Percentiles rank a stretch among this genome's conserved stretches.
Conservation (phyloP, 2,329 filamentous ascomycete genomes). For the Fusarium chuoi region DNA sequence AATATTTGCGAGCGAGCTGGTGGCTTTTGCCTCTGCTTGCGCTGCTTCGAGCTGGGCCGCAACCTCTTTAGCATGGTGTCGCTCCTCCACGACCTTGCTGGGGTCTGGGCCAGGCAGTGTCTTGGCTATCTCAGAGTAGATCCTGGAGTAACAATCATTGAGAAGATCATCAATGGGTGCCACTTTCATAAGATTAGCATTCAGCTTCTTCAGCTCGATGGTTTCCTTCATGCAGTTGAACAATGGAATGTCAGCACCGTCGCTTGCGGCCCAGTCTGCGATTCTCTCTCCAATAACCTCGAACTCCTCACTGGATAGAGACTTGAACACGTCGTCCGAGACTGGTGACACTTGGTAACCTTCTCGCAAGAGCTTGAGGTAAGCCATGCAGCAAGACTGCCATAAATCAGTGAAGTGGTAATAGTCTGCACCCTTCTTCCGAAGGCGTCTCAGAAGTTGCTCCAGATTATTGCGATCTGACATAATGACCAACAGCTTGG, state of each 20-base stretch:
- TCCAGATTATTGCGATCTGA: conserved; percentile 82
- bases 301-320: conserved; percentile 64
- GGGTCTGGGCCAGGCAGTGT: conserved; percentile 64
- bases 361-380: conserved; percentile 63
- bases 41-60: conserved; percentile 51
- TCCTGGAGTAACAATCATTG: conserved; percentile 83
- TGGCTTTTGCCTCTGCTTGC: conserved; percentile 48
- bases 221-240: conserved; percentile 67
- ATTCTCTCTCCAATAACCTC: conserved; percentile 66
- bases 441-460: conserved; percentile 78
- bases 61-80: conserved; percentile 55
- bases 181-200: conserved; percentile 87
- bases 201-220: conserved; percentile 75
- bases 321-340: conserved; percentile 66
- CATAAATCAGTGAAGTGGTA: conserved; percentile 71
- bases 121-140: conserved; percentile 75
- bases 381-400: conserved; percentile 65
- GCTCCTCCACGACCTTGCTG: conserved; percentile 58
- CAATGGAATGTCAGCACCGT: conserved; percentile 52
- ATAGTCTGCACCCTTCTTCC: conserved; percentile 82
- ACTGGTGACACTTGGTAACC: conserved; percentile 58
- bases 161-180: conserved; percentile 92
- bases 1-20: conserved; percentile 54
- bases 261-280: conserved; percentile 62
- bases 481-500: conserved; percentile 77